These are phyloP conservation scores for Udeniomyces megalosporus DNA, from an alignment of 768 basidiomycete genomes.

Conservation along the genomic window DNA sequence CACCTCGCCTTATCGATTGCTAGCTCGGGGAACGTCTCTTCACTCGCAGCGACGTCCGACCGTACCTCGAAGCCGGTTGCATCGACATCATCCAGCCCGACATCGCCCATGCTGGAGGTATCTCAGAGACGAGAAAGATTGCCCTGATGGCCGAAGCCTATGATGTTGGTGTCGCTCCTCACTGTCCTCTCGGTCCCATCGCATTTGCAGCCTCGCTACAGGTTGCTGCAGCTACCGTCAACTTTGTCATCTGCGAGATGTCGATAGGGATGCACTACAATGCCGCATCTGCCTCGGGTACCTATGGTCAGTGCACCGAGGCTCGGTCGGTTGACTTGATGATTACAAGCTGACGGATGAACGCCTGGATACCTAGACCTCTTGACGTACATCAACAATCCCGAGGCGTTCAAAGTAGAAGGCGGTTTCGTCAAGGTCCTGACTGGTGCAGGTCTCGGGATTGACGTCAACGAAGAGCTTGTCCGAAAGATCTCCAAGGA, in stretches of 20 bases:
- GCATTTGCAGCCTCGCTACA: slow-evolving; percentile 48
- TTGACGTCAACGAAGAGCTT: slow-evolving; percentile 44
- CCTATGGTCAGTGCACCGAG: not conserved
- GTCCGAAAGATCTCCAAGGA: slow-evolving; percentile 32
- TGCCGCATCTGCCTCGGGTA: not conserved
- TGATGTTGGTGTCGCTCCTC: slow-evolving; percentile 51
- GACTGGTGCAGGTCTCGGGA: slow-evolving; percentile 40
- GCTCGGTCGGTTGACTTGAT: slow-evolving; percentile 38
- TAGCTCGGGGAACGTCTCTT: slow-evolving; percentile 34
- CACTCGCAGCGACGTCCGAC: slow-evolving; percentile 38
- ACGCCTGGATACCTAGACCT: slow-evolving; percentile 40
- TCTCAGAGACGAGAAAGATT: slow-evolving; percentile 44
- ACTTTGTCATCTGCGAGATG: slow-evolving; percentile 34
- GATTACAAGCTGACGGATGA: slow-evolving; percentile 51
- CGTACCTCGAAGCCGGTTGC: slow-evolving; percentile 31
- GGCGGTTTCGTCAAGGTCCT: slow-evolving; percentile 40
- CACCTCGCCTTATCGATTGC: not conserved
- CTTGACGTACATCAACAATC: slow-evolving; percentile 40
- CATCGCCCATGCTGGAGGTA: slow-evolving; percentile 34
- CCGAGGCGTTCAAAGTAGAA: slow-evolving; percentile 38
- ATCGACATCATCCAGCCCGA: slow-evolving; percentile 58
- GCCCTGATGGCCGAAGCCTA: slow-evolving; percentile 47
- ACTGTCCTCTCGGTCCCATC: slow-evolving; percentile 56
- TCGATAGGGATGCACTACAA: slow-evolving; percentile 6
- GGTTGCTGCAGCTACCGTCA: slow-evolving; percentile 42